Base-by-base conservation (phyloP, 2,329 filamentous ascomycete species). In the Davidsoniella australis region DNA sequence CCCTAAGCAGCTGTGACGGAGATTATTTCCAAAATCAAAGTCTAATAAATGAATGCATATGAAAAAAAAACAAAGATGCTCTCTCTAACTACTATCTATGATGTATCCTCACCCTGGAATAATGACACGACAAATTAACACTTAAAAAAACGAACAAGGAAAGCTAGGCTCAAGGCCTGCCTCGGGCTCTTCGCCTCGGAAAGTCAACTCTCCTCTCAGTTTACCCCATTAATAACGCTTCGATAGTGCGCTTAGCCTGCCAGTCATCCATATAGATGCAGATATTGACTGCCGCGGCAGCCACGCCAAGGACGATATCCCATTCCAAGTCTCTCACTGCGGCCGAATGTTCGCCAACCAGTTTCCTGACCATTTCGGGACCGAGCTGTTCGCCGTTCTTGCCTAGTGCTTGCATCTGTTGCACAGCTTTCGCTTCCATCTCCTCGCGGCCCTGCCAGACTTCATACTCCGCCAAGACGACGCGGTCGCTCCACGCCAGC, bases 1-100 rank as follows among this genome's bases (percentile, higher is more conserved):
- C 72, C 79, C 54, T 79, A 64, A 63, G 56, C 20, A 33, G 16
- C 17, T 41, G n/a, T 36, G 24, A 49, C 45, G 46, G 48, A 45
- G 43, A 43, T 49, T 49, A 16, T 24, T 5, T 23, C 20, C 5
- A 23, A 5, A 23, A 23, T 48, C 17, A 42, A 50, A 40, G 40
- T 45, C 16, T 36, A 50, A 38, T 43, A 53, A 50, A 47, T 24
- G 26, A 41, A 33, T 14, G 12, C 45, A 41, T 45, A 26, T 37
- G 20, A 42, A 36, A 29, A 42, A 36, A 29, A 44, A 23, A 18
- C 14, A 14, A 12, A 10, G 18, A 26, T 9, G 12, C 8, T 9
- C 29, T 12, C 4, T 10, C 29, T 33, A 33, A 33, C 7, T 12
- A 9, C 29, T 33, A 33, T 33, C 29, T 33, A 12, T 33, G 8